A percentile compares a stretch with the other conserved stretches of the same genome.
These are phyloP conservation scores for Phanerochaete sordida DNA, from an alignment of 768 basidiomycete genomes.

Conservation along the genomic window DNA sequence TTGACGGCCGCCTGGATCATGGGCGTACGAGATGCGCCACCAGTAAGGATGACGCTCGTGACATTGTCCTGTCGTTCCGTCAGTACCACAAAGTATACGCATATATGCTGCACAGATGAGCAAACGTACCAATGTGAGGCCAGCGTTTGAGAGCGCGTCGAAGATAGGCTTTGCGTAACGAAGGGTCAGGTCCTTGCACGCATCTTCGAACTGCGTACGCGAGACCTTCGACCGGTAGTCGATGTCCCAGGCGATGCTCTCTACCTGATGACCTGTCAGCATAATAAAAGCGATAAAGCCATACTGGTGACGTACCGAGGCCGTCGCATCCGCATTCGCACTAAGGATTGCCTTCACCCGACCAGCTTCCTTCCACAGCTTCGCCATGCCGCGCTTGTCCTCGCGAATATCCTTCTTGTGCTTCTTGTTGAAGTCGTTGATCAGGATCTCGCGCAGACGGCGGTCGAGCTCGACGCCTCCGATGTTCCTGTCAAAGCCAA, in stretches of 20 bases:
- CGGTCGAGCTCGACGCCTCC: conserved; percentile 88
- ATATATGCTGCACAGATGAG: neutral
- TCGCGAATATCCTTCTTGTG: conserved; percentile 62
- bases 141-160: conserved; percentile 67
- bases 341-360: conserved; percentile 91
- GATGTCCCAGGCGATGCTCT: conserved; percentile 85
- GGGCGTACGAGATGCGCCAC: conserved; percentile 86
- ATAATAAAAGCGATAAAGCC: conserved; percentile 2
- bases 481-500: conserved; percentile 72
- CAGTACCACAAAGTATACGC: neutral
- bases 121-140: conserved; percentile 56
- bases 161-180: conserved; percentile 69
- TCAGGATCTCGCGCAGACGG: conserved; percentile 75
- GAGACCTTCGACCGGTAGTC: conserved; percentile 83
- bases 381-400: conserved; percentile 86
- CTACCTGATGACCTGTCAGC: conserved; percentile 50
- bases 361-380: conserved; percentile 90
- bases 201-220: conserved; percentile 74
- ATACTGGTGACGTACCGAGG: conserved; percentile 48
- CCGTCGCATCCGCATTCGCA: conserved; percentile 79
- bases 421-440: conserved; percentile 70
- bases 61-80: conserved; percentile 58
- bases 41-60: conserved; percentile 88
- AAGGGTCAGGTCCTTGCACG: conserved; percentile 60
- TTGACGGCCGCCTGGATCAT: conserved; percentile 87